Conservation (phyloP, 2,329 filamentous ascomycete genomes). For the Thermoascus crustaceus region DNA sequence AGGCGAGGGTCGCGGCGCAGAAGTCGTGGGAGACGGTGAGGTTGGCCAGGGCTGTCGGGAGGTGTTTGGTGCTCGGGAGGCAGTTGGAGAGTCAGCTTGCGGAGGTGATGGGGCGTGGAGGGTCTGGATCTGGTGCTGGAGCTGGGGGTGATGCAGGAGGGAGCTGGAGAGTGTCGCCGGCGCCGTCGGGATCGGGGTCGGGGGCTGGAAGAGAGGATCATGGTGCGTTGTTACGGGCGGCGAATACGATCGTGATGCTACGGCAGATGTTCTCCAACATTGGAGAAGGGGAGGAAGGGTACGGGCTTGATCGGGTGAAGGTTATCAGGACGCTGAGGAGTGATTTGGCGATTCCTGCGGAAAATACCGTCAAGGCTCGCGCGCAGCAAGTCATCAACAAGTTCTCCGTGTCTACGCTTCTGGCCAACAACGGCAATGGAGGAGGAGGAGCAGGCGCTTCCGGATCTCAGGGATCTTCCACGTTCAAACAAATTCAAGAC, state of each 20-base stretch:
- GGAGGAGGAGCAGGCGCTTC: conserved; percentile 5
- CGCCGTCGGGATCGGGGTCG: too few species aligned
- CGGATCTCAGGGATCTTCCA: conserved; percentile 27
- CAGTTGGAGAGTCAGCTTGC: conserved; percentile 80
- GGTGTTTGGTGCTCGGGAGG: conserved; percentile 72
- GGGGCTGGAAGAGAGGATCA: conserved; percentile 59
- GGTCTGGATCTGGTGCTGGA: too few species aligned
- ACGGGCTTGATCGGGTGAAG: conserved; percentile 65
- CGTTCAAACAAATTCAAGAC: conserved; percentile 60
- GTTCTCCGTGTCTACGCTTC: conserved; percentile 63
- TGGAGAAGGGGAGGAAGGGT: conserved; percentile 64
- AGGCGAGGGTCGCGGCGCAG: conserved; percentile 68
- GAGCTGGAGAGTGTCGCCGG: too few species aligned
- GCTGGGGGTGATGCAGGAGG: too few species aligned
- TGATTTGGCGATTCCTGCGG: conserved; percentile 61
- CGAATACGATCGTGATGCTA: conserved; percentile 68
- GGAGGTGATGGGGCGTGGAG: conserved; percentile 52
- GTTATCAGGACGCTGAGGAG: conserved; percentile 63
- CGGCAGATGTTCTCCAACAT: conserved; percentile 62
- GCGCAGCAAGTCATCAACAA: conserved; percentile 75
- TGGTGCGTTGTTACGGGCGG: conserved; percentile 69
- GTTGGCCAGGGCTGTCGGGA: conserved; percentile 65
- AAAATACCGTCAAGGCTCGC: conserved; percentile 62
- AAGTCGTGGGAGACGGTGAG: conserved; percentile 73
- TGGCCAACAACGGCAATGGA: conserved; percentile 15